Percentiles rank a stretch among this genome's conserved stretches.
phyloP scores from a whole-genome alignment of 768 basidiomycete species.

The Galerina marginata region DNA sequence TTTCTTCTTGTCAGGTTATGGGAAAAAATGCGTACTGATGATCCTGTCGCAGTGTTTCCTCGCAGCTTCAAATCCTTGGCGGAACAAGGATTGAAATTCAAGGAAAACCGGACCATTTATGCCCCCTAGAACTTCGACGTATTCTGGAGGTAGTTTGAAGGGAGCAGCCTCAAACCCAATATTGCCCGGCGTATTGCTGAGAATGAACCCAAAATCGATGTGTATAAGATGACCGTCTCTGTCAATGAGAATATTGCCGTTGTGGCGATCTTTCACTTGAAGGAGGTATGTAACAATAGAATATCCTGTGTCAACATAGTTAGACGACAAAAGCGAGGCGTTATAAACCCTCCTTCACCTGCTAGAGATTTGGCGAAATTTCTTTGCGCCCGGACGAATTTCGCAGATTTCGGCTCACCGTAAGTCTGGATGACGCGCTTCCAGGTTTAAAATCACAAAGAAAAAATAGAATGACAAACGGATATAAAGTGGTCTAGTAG shows the following conservation, averaged over 20 bases:
- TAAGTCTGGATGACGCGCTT: conserved; percentile 64
- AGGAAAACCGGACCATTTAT: conserved; percentile 72
- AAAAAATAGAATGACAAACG: conserved; percentile 46
- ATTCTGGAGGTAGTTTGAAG: conserved; percentile 95
- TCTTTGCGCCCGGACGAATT: conserved; percentile 87
- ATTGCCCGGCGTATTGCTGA: conserved; percentile 95
- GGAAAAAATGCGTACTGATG: conserved; percentile 77
- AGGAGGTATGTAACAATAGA: conserved; percentile 95
- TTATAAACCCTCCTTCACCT: conserved; percentile 42
- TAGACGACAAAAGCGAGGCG: background rate
- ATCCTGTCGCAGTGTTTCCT: conserved; percentile 97
- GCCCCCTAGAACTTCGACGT: conserved; percentile 95
- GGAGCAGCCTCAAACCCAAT: conserved; percentile 99
- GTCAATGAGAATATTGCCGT: conserved; percentile 97
- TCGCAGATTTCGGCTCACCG: conserved; percentile 85
- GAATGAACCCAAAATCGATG: conserved; percentile 99
- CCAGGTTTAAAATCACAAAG: background rate
- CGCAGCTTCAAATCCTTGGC: conserved; percentile 91
- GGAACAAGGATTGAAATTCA: conserved; percentile 88
- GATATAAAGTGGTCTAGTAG: conserved; percentile 91
- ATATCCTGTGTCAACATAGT: conserved; percentile 61
- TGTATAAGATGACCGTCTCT: conserved; percentile 94
- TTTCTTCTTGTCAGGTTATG: background rate
- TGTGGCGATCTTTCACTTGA: conserved; percentile 98
- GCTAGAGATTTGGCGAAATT: conserved; percentile 95